Conservation (phyloP, 768 basidiomycete genomes). For the Mycena chlorophos region DNA sequence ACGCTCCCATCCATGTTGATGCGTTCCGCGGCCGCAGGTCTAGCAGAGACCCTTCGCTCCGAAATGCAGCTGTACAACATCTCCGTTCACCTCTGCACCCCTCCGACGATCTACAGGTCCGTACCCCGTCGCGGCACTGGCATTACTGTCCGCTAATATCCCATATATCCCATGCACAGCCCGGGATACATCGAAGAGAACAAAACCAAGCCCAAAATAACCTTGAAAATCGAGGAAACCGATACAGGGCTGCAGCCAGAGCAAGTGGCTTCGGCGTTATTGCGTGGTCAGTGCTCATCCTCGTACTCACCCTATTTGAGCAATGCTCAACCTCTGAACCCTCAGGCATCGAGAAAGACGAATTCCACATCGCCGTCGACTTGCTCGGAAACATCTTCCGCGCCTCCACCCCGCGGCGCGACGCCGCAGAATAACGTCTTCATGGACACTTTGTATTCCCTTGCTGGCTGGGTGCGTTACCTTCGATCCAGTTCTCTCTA, state of each 20-base stretch:
- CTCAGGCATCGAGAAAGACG: slow-evolving; percentile 64
- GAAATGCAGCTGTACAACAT: slow-evolving; percentile 80
- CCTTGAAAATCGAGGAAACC: slow-evolving; percentile 70
- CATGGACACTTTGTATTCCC: slow-evolving; percentile 53
- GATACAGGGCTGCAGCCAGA: slow-evolving; percentile 69
- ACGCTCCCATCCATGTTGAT: slow-evolving; percentile 1
- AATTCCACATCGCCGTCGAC: slow-evolving; percentile 76
- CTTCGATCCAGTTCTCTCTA: slow-evolving; percentile 3
- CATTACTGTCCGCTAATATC: too few relatives aligned
- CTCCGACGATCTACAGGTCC: too few relatives aligned
- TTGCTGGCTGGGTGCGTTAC: slow-evolving; percentile 46
- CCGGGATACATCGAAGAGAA: slow-evolving; percentile 80
- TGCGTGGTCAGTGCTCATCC: slow-evolving; percentile 49
- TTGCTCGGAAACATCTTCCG: slow-evolving; percentile 68
- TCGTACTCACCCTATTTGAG: not conserved
- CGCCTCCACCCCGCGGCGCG: slow-evolving; percentile 62
- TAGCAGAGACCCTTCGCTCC: slow-evolving; percentile 80
- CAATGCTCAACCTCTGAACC: not conserved
- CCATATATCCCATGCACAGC: too few relatives aligned
- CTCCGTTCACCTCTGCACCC: slow-evolving; percentile 78
- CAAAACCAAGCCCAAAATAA: slow-evolving; percentile 72
- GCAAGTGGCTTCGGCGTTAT: slow-evolving; percentile 56
- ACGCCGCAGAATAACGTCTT: slow-evolving; percentile 60
- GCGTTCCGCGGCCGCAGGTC: slow-evolving; percentile 47
- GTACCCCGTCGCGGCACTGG: too few relatives aligned